Base-by-base conservation (phyloP, 305 asterid genomes). In the Fraxinus latifolia region DNA sequence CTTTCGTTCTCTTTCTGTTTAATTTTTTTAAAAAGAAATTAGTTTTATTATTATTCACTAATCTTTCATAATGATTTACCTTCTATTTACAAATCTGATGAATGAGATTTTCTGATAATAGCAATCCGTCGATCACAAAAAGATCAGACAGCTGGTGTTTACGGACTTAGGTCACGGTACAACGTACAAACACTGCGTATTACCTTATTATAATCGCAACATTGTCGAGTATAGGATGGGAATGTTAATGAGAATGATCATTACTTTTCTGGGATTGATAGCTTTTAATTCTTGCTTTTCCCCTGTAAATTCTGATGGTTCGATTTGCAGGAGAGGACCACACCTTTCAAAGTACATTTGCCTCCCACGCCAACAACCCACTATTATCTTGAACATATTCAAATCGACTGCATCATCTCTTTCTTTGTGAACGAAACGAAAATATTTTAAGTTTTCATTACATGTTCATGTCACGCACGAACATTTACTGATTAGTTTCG, bases 201-300 rank as follows among this genome's bases (percentile, higher is more conserved):
- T 65, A 21, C 34, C n/a, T 65, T 65, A 8, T 11, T 23, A 81
- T 74, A 42, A 78, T 79, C 34, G 25, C 79, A 37, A 39, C 77
- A 70, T 31, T 60, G 76, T 4, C 31, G 84, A 71, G 81, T 74
- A 83, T 39, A 0, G 80, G 88, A 14, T 14, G 62, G 8, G 62
- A 50, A 50, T 50, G 21, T 15, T 15, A 83, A 85, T 83, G 89
- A 85, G 89, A 85, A 80, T 77, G 74, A 89, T 90, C 82, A 89
- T 89, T 86, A 79, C 84, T 83, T 77, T 76, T 86, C 77, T 83
- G 82, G 87, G 84, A 83, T 79, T 81, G 84, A 76, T 83, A 58
- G 68, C 78, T 7, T 83, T 79, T 83, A 65, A 79, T 84, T 78
- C 84, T 73, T 82, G 77, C 76, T 83, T 85, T 80, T 78, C 58